Conservation (phyloP, 768 basidiomycete genomes). For the Phylloporus sp. region DNA sequence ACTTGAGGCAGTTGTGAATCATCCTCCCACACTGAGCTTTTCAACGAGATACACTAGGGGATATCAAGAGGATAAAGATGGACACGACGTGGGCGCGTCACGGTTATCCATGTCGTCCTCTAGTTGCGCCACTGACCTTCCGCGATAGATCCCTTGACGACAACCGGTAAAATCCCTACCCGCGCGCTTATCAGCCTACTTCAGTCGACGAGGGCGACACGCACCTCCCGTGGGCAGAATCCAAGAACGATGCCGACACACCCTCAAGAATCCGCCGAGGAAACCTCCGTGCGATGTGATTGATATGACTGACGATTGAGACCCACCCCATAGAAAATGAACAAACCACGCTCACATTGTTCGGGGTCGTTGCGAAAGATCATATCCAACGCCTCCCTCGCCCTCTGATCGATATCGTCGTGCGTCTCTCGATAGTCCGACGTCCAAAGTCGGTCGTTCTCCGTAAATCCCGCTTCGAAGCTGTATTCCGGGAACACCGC, state of each 20-base stretch:
- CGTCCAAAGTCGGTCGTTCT: constrained; percentile 59
- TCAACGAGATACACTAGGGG: too few species aligned
- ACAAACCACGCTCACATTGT: constrained; percentile 38
- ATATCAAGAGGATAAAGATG: too few species aligned
- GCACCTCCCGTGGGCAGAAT: constrained; percentile 61
- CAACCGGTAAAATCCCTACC: constrained; percentile 25
- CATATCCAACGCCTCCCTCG: constrained; percentile 46
- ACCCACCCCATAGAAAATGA: neutral
- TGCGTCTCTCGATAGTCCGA: constrained; percentile 19
- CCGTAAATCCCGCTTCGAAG: constrained; percentile 54
- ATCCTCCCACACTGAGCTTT: too few species aligned
- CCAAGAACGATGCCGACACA: constrained; percentile 40
- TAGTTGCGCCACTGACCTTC: constrained; percentile 1
- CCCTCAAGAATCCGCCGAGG: constrained; percentile 50
- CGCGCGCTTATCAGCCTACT: neutral
- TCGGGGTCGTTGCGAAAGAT: constrained; percentile 43
- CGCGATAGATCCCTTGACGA: constrained; percentile 14
- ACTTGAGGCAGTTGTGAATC: too few species aligned
- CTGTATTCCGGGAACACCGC: constrained; percentile 36
- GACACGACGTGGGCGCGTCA: neutral
- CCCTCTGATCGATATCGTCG: constrained; percentile 39
- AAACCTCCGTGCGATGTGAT: constrained; percentile 64
- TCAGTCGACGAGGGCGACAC: constrained; percentile 11
- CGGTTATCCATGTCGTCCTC: neutral
- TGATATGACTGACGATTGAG: constrained; percentile 54